Conservation (phyloP, 176 grass and related monocot species). For the Eragrostis nindensis region DNA sequence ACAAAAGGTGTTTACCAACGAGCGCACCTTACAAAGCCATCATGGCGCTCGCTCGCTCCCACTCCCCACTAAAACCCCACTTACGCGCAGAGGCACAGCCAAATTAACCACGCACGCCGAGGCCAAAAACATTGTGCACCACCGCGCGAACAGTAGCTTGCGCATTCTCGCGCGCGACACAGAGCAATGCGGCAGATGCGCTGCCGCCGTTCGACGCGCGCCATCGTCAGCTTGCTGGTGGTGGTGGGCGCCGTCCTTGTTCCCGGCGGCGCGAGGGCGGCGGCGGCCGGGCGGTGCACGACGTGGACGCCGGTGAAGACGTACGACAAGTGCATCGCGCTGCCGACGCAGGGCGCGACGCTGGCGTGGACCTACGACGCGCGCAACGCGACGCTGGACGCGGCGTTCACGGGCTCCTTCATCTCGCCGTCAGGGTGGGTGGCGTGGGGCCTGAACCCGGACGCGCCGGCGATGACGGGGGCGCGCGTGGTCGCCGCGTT, state of each 20-base stretch:
- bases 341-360: constrained; percentile 85
- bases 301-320: constrained; percentile 54
- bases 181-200: constrained; percentile 15
- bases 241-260: neutral
- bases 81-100: constrained; percentile 37
- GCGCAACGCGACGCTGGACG: constrained; percentile 87
- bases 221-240: neutral
- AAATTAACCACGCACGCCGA: constrained; percentile 30
- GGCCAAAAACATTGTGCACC: neutral
- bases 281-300: constrained; percentile 48
- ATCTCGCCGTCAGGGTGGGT: constrained; percentile 98
- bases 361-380: constrained; percentile 95
- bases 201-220: neutral
- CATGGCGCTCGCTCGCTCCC: constrained; percentile 34
- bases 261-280: neutral
- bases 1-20: constrained; percentile 21
- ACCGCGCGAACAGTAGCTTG: neutral
- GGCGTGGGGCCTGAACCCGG: constrained; percentile 86
- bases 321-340: constrained; percentile 81
- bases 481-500: constrained; percentile 81
- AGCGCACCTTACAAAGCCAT: constrained; percentile 46
- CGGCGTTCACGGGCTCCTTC: constrained; percentile 83
- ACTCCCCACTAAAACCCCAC: constrained; percentile 60
- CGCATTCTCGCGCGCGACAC: neutral
- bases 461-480: constrained; percentile 77